Base-by-base conservation (phyloP, 2,329 filamentous ascomycete genomes). In the Tolypocladium endophyticum region DNA sequence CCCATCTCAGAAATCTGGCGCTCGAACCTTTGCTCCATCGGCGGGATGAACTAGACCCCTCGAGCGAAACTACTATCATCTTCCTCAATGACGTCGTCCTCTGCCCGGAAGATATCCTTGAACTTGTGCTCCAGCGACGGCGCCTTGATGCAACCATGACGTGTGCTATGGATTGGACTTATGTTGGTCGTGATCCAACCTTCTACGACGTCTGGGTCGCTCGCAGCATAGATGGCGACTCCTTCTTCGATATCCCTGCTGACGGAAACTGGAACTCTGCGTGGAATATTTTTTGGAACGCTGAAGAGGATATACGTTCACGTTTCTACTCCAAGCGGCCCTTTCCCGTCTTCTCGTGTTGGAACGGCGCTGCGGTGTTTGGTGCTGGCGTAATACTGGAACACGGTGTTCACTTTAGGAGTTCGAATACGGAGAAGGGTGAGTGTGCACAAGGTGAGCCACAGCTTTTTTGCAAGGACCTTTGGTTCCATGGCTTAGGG, bases 191-290 rank as follows among this genome's bases (percentile, higher is more conserved):
- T 0, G 70, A 79, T 3, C 77, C 79, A 0, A 79, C 76, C 0
- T 86, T 85, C 64, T 84, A 84, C 66, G 81, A 85, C 61, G 74
- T 82, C 3, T 85, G 81, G 81, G 72, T 84, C 33, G 76, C 79
- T 0, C 77, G 83, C 11, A 73, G 71, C 3, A 75, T 86, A 54
- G 71, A 70, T 1, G 83, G 83, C 1, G 78, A 85, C 64, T 72
- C 74, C 0, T 85, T 86, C 68, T 85, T 84, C 65, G 69, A 79
- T 0, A 78, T 85, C 8, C 78, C 79, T 0, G 60, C 73, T 2
- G 76, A 80, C 52, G 79, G 78, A 0, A 78, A 69, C 62, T 84
- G 80, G 80, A 65, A 79, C 41, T 71, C 67, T 12, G 76, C 78
- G 0, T 76, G 76, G 73, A 74, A 81, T 57, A 69, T 84, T 3